Evolutionary conservation across 1,284 basidiomycete genomes (phyloP).

Genomic region (Flammula alnicola): DNA sequence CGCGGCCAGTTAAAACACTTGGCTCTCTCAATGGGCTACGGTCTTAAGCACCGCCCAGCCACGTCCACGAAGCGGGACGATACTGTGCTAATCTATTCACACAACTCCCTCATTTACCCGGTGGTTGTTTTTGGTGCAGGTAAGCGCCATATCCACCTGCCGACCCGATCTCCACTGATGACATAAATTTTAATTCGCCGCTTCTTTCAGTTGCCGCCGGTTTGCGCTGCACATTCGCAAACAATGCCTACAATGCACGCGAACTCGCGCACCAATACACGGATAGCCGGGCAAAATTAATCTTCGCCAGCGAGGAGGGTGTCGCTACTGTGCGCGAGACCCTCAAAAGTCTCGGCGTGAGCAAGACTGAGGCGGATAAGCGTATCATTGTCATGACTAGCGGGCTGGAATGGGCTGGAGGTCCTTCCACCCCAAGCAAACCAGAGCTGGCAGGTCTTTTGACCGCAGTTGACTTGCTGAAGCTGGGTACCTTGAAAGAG

Average conservation of each 20-base stretch:
- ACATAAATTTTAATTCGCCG: constrained; percentile 9
- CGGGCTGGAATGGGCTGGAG: constrained; percentile 45
- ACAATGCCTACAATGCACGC: constrained; percentile 40
- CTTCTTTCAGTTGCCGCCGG: constrained; percentile 51
- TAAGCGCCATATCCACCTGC: constrained; percentile 24
- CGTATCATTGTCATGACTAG: constrained; percentile 51
- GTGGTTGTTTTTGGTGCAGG: constrained; percentile 58
- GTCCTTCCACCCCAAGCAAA: constrained; percentile 37
- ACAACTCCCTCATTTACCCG: constrained; percentile 69
- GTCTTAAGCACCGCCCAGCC: constrained; percentile 47
- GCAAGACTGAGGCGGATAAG: constrained; percentile 43
- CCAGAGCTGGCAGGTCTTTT: constrained; percentile 34
- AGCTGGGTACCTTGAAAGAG: constrained; percentile 44
- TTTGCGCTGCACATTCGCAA: constrained; percentile 45
- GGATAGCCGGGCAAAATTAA: constrained; percentile 56
- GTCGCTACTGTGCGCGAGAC: constrained; percentile 48
- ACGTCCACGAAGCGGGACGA: constrained; percentile 43
- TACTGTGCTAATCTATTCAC: constrained; percentile 58
- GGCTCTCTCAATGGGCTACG: constrained; percentile 60
- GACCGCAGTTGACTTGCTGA: constrained; percentile 47
- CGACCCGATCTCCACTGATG: background rate
- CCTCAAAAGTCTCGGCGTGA: constrained; percentile 46
- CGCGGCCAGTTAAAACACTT: constrained; percentile 58
- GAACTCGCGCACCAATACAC: constrained; percentile 56
- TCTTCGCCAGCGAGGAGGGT: constrained; percentile 59